These are phyloP conservation scores for Apiospora malaysiana DNA, from an alignment of 2,329 filamentous ascomycete species.

Conservation along the genomic window DNA sequence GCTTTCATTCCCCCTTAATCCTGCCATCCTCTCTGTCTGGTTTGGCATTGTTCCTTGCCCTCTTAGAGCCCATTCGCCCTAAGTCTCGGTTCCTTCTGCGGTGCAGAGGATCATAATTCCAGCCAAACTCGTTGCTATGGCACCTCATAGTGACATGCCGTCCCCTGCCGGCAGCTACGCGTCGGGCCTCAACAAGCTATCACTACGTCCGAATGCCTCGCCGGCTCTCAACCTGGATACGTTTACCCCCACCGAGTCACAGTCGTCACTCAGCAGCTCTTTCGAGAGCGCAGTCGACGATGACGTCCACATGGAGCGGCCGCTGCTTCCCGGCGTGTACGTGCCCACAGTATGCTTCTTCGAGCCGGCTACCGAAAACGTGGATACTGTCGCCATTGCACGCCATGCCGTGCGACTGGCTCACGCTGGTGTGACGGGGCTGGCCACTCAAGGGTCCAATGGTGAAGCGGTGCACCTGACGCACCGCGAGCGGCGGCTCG, in stretches of 20 bases:
- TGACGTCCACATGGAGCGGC: slow-evolving; percentile 40
- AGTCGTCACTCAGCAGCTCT: slow-evolving; percentile 34
- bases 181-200: slow-evolving; percentile 34
- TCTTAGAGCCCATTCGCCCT: background rate
- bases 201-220: slow-evolving; percentile 34
- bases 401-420: slow-evolving; percentile 73
- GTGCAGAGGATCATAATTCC: background rate
- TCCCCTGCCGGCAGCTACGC: slow-evolving; percentile 43
- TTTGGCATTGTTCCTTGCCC: background rate
- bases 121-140: slow-evolving; percentile 33
- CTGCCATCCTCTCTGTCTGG: background rate
- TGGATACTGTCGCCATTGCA: slow-evolving; percentile 67
- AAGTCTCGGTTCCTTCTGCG: background rate
- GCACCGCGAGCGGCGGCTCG: slow-evolving; percentile 69
- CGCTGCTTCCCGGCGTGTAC: slow-evolving; percentile 64
- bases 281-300: slow-evolving; percentile 37
- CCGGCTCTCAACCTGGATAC: slow-evolving; percentile 21
- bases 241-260: slow-evolving; percentile 29
- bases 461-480: slow-evolving; percentile 82
- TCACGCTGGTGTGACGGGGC: slow-evolving; percentile 72
- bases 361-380: slow-evolving; percentile 65
- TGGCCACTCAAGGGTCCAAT: slow-evolving; percentile 82
- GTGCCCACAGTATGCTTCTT: slow-evolving; percentile 80
- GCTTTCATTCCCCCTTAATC: background rate
- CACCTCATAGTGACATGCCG: slow-evolving; percentile 45